Evolutionary conservation across 192 early-diverging fungal species (phyloP).

Genomic region (Pilaira anomala): DNA sequence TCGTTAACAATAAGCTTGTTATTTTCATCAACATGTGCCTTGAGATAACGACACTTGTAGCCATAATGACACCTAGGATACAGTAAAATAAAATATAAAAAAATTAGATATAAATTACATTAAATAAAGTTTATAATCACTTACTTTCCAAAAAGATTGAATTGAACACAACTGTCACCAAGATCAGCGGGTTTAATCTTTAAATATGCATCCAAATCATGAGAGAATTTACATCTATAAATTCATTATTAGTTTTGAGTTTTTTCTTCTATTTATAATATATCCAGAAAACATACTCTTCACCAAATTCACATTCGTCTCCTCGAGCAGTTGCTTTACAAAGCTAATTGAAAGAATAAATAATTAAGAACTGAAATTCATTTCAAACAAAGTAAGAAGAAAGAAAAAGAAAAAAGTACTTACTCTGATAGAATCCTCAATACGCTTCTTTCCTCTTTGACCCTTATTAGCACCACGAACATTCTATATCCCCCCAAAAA

Average conservation of each 20-base stretch:
- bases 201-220: constrained; percentile 76
- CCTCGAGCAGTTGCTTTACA: constrained; percentile 51
- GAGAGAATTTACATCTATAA: constrained; percentile 68
- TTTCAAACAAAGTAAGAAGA: not conserved
- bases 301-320: constrained; percentile 47
- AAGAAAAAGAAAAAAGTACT: not conserved
- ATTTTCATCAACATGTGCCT: constrained; percentile 50
- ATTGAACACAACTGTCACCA: constrained; percentile 64
- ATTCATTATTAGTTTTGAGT: not conserved
- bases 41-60: constrained; percentile 59
- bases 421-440: constrained; percentile 28
- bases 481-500: not conserved
- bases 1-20: constrained; percentile 56
- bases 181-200: constrained; percentile 73
- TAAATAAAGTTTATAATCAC: not conserved
- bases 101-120: too few relatives aligned
- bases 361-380: not conserved
- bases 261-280: not conserved
- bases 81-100: too few relatives aligned
- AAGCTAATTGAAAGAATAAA: constrained; percentile 27
- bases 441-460: constrained; percentile 23
- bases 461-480: constrained; percentile 30
- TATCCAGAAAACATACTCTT: constrained; percentile 14
- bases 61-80: constrained; percentile 53
- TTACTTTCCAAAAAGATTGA: constrained; percentile 72